phyloP scores from a whole-genome alignment of 1,139 yeast genomes.

The Debaryomyces fabryi region DNA sequence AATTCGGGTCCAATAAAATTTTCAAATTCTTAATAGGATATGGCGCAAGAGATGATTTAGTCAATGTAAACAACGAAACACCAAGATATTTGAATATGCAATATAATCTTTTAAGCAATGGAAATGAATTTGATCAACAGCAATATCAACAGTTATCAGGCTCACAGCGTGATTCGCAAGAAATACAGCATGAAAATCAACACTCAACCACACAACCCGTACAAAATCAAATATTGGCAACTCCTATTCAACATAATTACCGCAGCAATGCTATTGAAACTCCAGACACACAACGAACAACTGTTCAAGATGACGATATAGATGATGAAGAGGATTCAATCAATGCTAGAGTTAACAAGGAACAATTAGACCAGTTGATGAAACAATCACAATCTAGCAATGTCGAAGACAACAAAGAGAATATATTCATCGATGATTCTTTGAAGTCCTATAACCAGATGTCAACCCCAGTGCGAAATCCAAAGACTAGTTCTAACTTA shows the following conservation, averaged over 20 bases:
- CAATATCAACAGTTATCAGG: conserved; percentile 1
- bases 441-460: conserved; percentile 28
- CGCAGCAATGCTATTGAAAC: conserved; percentile 34
- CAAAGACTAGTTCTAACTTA: conserved; percentile 15
- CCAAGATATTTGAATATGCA: conserved; percentile 35
- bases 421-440: conserved; percentile 40
- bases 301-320: conserved; percentile 48
- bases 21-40: conserved; percentile 41
- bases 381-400: conserved; percentile 15
- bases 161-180: conserved; percentile 7
- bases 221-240: conserved; percentile 27
- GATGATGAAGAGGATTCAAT: conserved; percentile 28
- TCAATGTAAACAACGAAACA: conserved; percentile 44
- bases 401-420: conserved; percentile 46
- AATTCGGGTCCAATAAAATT: conserved; percentile 42
- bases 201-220: conserved; percentile 6
- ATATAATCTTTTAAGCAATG: conserved; percentile 25
- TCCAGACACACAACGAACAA: conserved; percentile 52
- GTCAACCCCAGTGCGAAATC: conserved; percentile 35
- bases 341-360: conserved; percentile 35
- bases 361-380: conserved; percentile 34
- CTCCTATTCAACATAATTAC: conserved; percentile 40
- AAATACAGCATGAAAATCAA: conserved; percentile 12
- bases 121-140: conserved; percentile 6
- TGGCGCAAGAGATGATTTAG: conserved; percentile 53